Conservation (phyloP, 2,329 filamentous ascomycete genomes). For the Phaeosphaeria sp. region DNA sequence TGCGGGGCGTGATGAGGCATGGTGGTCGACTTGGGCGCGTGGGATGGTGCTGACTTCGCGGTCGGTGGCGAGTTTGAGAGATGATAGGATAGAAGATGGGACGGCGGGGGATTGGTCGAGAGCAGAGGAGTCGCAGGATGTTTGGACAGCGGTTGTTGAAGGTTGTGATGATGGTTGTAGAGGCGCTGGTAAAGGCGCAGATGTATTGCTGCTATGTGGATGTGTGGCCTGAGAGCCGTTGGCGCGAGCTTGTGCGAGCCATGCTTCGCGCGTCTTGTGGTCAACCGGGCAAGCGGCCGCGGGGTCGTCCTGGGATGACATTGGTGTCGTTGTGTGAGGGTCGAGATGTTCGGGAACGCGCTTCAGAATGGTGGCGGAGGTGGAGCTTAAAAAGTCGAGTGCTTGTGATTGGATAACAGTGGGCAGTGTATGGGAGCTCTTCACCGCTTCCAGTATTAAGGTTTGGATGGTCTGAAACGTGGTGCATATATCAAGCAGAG, state of each 20-base stretch:
- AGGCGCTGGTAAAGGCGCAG: conserved; percentile 16
- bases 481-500: background rate
- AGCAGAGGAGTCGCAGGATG: conserved; percentile 48
- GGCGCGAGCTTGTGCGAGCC: conserved; percentile 74
- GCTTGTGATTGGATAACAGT: conserved; percentile 24
- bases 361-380: conserved; percentile 19
- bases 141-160: conserved; percentile 25
- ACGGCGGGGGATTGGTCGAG: conserved; percentile 39
- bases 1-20: conserved; percentile 56
- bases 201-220: conserved; percentile 21
- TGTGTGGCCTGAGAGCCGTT: conserved; percentile 26
- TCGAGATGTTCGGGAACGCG: background rate
- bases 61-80: conserved; percentile 51
- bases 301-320: conserved; percentile 42
- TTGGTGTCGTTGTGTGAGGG: conserved; percentile 14
- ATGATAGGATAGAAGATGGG: conserved; percentile 34
- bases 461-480: background rate
- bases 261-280: conserved; percentile 84
- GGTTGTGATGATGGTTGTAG: conserved; percentile 16
- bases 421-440: conserved; percentile 10
- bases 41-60: conserved; percentile 51
- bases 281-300: conserved; percentile 78
- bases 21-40: conserved; percentile 35
- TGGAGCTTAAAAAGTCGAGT: background rate
- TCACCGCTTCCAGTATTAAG: conserved; percentile 14